phyloP scores from a whole-genome alignment of 2,329 filamentous ascomycete species.

The Penicillium sp. region DNA sequence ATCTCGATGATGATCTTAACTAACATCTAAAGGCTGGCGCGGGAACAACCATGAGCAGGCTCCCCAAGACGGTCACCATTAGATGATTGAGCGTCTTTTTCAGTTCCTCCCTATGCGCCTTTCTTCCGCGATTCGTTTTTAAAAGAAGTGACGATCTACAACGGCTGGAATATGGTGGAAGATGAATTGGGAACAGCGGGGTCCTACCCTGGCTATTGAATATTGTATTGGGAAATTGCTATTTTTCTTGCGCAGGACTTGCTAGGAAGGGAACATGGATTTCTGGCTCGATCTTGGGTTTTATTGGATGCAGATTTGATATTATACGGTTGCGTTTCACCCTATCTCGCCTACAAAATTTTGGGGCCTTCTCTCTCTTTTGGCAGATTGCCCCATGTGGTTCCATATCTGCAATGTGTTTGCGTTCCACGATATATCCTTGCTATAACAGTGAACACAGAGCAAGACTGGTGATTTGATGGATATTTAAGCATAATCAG shows the following conservation, averaged over 20 bases:
- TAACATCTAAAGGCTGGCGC: constrained; percentile 24
- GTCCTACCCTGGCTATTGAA: not conserved
- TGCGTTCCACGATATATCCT: not conserved
- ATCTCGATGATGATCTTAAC: not conserved
- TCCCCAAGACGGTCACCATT: constrained; percentile 20
- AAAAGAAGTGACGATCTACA: constrained; percentile 13
- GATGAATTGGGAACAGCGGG: not conserved
- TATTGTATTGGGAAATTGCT: not conserved
- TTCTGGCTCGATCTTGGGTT: not conserved
- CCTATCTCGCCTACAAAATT: not conserved
- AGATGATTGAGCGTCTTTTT: not conserved
- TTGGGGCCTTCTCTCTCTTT: not conserved
- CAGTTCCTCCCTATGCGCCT: not conserved
- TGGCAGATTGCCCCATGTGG: not conserved
- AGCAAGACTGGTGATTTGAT: not conserved
- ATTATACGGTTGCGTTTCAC: not conserved
- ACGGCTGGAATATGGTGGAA: not conserved
- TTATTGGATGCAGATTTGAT: not conserved
- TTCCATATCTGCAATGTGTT: not conserved
- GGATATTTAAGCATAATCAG: not conserved
- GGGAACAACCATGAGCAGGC: constrained; percentile 17
- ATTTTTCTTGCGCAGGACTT: not conserved
- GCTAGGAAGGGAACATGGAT: not conserved
- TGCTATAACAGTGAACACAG: not conserved
- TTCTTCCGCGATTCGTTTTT: not conserved